phyloP scores from a whole-genome alignment of 768 basidiomycete genomes.

The Leccinum variicolor region DNA sequence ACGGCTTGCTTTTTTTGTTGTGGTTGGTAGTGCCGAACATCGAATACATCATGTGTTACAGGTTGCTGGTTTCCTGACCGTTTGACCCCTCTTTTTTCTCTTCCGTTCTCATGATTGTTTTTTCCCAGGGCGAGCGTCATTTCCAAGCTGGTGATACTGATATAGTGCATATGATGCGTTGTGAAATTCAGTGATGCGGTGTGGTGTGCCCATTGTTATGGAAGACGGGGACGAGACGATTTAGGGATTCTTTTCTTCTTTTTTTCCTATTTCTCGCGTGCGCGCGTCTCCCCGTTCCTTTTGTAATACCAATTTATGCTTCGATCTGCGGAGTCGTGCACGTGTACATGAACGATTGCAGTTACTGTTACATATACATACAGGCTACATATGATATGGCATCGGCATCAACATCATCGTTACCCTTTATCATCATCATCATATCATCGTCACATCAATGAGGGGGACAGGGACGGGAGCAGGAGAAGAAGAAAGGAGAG shows the following conservation, averaged over 20 bases:
- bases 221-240: constrained; percentile 10
- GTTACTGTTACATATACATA: background rate
- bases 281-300: background rate
- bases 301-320: constrained; percentile 2
- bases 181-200: constrained; percentile 27
- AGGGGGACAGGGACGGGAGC: constrained; percentile 3
- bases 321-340: constrained; percentile 28
- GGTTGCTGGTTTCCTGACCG: background rate
- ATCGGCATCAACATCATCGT: background rate
- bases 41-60: background rate
- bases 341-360: constrained; percentile 3
- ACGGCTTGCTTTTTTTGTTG: background rate
- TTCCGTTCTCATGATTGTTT: background rate
- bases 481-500: background rate
- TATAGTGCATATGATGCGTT: background rate
- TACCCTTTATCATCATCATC: background rate
- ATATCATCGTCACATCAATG: constrained; percentile 8
- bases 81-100: background rate
- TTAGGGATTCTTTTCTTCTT: background rate
- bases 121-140: background rate
- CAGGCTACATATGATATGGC: background rate
- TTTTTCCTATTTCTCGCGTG: background rate
- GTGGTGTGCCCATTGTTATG: constrained; percentile 18
- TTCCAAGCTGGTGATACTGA: background rate
- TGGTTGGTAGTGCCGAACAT: background rate